Percentiles rank a stretch among this genome's conserved stretches.
phyloP scores from a whole-genome alignment of 306 rosid genomes.

The Acacia confusa region DNA sequence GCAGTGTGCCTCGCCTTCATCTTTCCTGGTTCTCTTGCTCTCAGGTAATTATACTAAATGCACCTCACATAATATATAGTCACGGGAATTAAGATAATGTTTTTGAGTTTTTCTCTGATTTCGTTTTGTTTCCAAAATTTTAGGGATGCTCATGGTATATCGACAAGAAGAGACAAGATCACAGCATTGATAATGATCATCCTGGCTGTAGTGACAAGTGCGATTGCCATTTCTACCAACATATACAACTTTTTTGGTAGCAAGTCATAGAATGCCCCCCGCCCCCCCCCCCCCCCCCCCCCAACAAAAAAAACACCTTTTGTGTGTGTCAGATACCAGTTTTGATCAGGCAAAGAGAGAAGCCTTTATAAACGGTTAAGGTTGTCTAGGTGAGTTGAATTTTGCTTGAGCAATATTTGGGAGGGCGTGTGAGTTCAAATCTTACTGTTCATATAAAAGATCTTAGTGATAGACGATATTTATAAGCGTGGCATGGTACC shows the following conservation, averaged over 20 bases:
- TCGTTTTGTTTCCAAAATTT: background rate
- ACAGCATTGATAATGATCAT: constrained; percentile 63
- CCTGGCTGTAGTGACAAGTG: constrained; percentile 67
- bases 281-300: too few relatives aligned
- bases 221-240: constrained; percentile 69
- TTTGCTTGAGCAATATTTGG: background rate
- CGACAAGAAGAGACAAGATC: constrained; percentile 59
- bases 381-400: background rate
- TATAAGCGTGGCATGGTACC: too few relatives aligned
- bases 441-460: too few relatives aligned
- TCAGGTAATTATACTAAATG: constrained; percentile 50
- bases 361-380: background rate
- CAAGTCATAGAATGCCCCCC: constrained; percentile 4
- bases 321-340: constrained; percentile 13
- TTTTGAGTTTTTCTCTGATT: background rate
- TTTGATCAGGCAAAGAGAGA: constrained; percentile 5
- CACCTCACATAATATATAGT: background rate
- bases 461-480: too few relatives aligned
- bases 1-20: constrained; percentile 86
- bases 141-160: constrained; percentile 76
- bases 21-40: constrained; percentile 81
- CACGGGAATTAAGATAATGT: background rate
- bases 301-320: too few relatives aligned
- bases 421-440: background rate
- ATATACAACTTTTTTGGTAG: constrained; percentile 38